These are phyloP conservation scores for Myxozyma kluyveri DNA, from an alignment of 805 yeast species.

Conservation along the genomic window DNA sequence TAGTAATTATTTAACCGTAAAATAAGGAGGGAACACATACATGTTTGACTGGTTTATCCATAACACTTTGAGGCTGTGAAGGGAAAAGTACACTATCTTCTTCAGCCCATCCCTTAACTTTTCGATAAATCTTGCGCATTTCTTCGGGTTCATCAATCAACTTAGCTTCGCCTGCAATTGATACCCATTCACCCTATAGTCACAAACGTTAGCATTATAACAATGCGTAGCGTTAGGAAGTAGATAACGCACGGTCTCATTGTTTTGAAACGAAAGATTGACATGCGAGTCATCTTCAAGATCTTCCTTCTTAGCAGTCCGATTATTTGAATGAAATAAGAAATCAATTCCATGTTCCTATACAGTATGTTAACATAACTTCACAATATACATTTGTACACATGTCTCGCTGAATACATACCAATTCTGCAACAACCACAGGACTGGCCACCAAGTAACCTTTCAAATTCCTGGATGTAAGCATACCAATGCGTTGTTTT, in stretches of 20 bases:
- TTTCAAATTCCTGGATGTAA: constrained; percentile 15
- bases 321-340: constrained; percentile 21
- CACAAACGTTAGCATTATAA: too few species aligned
- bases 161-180: constrained; percentile 22
- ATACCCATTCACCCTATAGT: constrained; percentile 27
- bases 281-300: constrained; percentile 20
- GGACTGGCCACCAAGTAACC: constrained; percentile 25
- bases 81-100: constrained; percentile 1
- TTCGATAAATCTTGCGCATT: constrained; percentile 5
- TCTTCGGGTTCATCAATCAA: constrained; percentile 12
- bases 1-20: not conserved
- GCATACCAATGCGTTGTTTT: constrained; percentile 24
- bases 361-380: too few species aligned
- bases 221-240: too few species aligned
- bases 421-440: constrained; percentile 19
- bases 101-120: constrained; percentile 15
- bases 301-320: constrained; percentile 20
- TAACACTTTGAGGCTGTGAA: not conserved
- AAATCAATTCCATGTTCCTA: constrained; percentile 25
- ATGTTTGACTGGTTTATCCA: not conserved
- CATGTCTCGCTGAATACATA: not conserved
- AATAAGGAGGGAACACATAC: not conserved
- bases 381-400: not conserved
- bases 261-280: constrained; percentile 24
- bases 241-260: constrained; percentile 16